These are phyloP conservation scores for Leccinum rimulosum DNA, from an alignment of 768 basidiomycete genomes.

Conservation along the genomic window DNA sequence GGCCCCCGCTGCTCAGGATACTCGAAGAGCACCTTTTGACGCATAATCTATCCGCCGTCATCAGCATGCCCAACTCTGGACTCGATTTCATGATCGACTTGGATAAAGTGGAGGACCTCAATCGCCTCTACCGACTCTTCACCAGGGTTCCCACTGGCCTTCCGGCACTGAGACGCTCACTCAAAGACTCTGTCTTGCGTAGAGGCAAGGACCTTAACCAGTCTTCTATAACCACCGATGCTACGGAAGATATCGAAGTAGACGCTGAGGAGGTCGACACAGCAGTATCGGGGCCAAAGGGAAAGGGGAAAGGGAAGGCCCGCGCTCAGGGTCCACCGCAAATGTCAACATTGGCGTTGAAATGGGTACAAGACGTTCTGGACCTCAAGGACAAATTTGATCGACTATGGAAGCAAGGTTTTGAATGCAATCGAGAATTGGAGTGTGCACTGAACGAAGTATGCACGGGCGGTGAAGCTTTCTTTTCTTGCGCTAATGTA, in stretches of 20 bases:
- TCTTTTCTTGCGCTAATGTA: slow-evolving; percentile 2
- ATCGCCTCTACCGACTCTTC: slow-evolving; percentile 77
- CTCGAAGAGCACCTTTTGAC: slow-evolving; percentile 76
- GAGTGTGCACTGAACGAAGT: slow-evolving; percentile 88
- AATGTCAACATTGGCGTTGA: slow-evolving; percentile 63
- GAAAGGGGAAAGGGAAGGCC: slow-evolving; percentile 57
- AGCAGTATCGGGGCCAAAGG: slow-evolving; percentile 36
- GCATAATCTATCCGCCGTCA: slow-evolving; percentile 70
- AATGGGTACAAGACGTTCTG: slow-evolving; percentile 92
- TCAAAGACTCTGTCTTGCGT: slow-evolving; percentile 69
- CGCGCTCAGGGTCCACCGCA: slow-evolving; percentile 39
- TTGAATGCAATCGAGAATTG: slow-evolving; percentile 68
- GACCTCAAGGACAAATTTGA: slow-evolving; percentile 93
- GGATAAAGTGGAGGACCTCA: slow-evolving; percentile 72
- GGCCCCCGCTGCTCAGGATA: slow-evolving; percentile 64
- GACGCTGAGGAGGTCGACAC: slow-evolving; percentile 37
- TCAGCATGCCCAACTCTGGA: slow-evolving; percentile 81
- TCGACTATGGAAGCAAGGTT: slow-evolving; percentile 64
- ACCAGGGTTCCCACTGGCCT: slow-evolving; percentile 65
- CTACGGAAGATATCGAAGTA: slow-evolving; percentile 32
- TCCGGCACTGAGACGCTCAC: slow-evolving; percentile 54
- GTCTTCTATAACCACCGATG: slow-evolving; percentile 42
- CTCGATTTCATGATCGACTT: slow-evolving; percentile 84
- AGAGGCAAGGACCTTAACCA: slow-evolving; percentile 83
- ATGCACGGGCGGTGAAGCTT: slow-evolving; percentile 10